These are phyloP conservation scores for Castanospermum australe DNA, from an alignment of 306 rosid species.

Conservation along the genomic window DNA sequence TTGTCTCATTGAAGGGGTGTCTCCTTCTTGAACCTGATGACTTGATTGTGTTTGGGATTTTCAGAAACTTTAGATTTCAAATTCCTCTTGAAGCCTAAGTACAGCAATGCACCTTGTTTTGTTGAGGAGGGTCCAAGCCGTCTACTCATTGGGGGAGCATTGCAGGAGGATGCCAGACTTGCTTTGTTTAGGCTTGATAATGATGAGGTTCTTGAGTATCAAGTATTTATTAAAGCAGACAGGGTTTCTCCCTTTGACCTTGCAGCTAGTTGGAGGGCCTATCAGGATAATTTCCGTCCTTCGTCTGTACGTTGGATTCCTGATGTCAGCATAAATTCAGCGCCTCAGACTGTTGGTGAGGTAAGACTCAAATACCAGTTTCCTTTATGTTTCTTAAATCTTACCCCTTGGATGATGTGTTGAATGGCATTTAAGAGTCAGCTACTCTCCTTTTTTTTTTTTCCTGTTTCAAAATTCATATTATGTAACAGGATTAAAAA, in stretches of 20 bases:
- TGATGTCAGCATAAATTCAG: constrained; percentile 85
- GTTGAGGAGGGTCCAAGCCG: constrained; percentile 94
- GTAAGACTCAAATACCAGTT: constrained; percentile 32
- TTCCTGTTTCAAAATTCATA: background rate
- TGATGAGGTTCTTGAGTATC: constrained; percentile 77
- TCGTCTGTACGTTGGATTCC: constrained; percentile 94
- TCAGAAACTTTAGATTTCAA: constrained; percentile 95
- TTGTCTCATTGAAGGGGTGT: background rate
- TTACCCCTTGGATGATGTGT: background rate
- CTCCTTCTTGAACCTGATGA: constrained; percentile 18
- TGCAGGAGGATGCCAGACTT: constrained; percentile 85
- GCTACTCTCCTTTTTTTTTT: background rate
- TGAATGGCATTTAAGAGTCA: background rate
- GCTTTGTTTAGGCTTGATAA: constrained; percentile 71
- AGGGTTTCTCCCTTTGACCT: constrained; percentile 98
- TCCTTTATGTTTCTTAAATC: background rate
- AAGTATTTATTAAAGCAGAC: constrained; percentile 80
- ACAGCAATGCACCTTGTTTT: constrained; percentile 63
- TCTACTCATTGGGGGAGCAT: constrained; percentile 73
- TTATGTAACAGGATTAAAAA: background rate
- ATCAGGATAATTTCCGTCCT: constrained; percentile 88
- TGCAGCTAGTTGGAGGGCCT: constrained; percentile 99
- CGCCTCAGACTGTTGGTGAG: constrained; percentile 65
- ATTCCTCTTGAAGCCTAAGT: constrained; percentile 83
- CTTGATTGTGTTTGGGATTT: constrained; percentile 11